Percentiles rank a stretch among this genome's conserved stretches.
Evolutionary conservation across 1,139 yeast species (phyloP).

Genomic region (Sugiyamaella novakii): DNA sequence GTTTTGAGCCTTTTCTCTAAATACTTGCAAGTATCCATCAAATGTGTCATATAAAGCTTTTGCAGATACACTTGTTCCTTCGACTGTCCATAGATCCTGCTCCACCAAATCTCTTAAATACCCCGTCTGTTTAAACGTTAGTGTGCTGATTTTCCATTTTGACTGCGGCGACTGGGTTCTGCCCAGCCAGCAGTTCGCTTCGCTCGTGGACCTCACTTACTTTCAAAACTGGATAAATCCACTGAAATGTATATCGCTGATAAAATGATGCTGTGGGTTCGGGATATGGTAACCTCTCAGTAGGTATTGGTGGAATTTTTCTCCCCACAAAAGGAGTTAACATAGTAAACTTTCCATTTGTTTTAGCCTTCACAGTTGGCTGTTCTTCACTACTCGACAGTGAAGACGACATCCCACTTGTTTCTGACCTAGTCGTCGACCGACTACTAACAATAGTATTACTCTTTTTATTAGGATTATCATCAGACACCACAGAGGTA

Average conservation of each 20-base stretch:
- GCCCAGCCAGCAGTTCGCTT: background rate
- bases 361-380: conserved; percentile 4
- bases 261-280: conserved; percentile 32
- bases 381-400: background rate
- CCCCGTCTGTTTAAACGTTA: conserved; percentile 54
- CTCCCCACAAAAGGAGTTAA: conserved; percentile 35
- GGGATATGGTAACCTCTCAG: conserved; percentile 34
- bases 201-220: conserved; percentile 36
- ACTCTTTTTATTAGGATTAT: too few species aligned
- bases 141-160: too few species aligned
- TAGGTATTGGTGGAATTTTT: conserved; percentile 39
- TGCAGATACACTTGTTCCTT: conserved; percentile 56
- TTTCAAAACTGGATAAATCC: conserved; percentile 61
- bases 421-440: too few species aligned
- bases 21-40: conserved; percentile 44
- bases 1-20: conserved; percentile 43
- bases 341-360: conserved; percentile 24
- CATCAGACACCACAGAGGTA: too few species aligned
- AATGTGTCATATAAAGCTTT: conserved; percentile 46
- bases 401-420: background rate
- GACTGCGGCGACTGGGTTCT: background rate
- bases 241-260: conserved; percentile 49
- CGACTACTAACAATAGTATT: too few species aligned
- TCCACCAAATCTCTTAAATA: conserved; percentile 67
- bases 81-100: conserved; percentile 60